Percentiles rank a stretch among this genome's conserved stretches.
Evolutionary conservation across 768 basidiomycete genomes (phyloP).

Genomic region (Lactifluus rugatus): DNA sequence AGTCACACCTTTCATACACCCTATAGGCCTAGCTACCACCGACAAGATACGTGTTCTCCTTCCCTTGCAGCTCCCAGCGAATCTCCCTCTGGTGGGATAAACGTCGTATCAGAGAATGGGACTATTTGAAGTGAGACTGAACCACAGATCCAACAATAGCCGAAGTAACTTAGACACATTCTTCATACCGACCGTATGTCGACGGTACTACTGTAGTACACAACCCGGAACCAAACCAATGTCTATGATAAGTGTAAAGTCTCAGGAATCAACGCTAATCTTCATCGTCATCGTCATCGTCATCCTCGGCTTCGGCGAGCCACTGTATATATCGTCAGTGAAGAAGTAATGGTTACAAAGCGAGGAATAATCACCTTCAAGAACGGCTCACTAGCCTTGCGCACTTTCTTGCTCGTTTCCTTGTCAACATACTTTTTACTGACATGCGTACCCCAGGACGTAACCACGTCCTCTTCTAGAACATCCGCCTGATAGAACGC

Average conservation of each 20-base stretch:
- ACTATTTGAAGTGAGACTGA: too few relatives aligned
- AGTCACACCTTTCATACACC: too few relatives aligned
- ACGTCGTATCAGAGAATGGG: too few relatives aligned
- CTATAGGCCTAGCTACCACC: too few relatives aligned
- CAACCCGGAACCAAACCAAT: neutral
- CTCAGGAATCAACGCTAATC: neutral
- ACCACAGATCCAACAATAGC: neutral
- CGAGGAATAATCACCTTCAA: constrained; percentile 51
- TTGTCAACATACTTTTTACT: constrained; percentile 95
- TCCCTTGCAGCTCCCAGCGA: too few relatives aligned
- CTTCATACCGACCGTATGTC: neutral
- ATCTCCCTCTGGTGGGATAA: too few relatives aligned
- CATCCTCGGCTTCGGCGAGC: constrained; percentile 83
- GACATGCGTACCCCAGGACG: constrained; percentile 92
- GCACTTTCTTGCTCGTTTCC: constrained; percentile 89
- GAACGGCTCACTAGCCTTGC: constrained; percentile 93
- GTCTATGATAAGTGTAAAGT: neutral
- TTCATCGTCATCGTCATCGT: constrained; percentile 35
- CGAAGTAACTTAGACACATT: neutral
- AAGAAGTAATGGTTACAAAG: neutral
- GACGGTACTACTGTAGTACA: neutral
- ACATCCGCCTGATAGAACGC: constrained; percentile 85
- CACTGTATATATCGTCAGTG: constrained; percentile 39
- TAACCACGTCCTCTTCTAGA: constrained; percentile 83
- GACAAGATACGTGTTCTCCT: too few relatives aligned